These are phyloP conservation scores for Thraustotheca clavata DNA, from an alignment of 352 stramenopile genomes.

Conservation along the genomic window DNA sequence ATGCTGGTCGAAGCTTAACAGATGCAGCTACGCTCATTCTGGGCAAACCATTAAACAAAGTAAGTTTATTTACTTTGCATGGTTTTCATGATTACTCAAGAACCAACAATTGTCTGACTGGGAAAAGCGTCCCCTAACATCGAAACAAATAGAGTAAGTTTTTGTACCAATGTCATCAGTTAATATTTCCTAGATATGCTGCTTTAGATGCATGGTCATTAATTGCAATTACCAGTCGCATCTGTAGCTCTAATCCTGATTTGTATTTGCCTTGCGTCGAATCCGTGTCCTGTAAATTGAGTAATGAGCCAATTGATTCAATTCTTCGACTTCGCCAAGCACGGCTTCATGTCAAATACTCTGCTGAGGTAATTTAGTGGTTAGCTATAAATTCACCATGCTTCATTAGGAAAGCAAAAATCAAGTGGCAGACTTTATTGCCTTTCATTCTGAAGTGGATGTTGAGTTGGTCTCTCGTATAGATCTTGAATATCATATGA, in stretches of 20 bases:
- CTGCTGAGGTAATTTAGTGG: background rate
- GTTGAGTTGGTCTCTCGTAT: background rate
- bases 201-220: slow-evolving; percentile 56
- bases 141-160: slow-evolving; percentile 28
- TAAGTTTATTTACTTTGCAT: background rate
- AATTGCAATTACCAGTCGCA: slow-evolving; percentile 36
- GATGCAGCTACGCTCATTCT: slow-evolving; percentile 2
- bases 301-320: too few species aligned
- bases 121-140: slow-evolving; percentile 33
- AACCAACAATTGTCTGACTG: slow-evolving; percentile 15
- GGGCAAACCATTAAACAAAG: slow-evolving; percentile 12
- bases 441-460: background rate
- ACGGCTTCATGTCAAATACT: background rate
- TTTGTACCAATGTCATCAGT: background rate
- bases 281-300: too few species aligned
- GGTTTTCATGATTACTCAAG: background rate
- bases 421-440: background rate
- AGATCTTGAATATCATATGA: background rate
- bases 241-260: background rate
- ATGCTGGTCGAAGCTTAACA: slow-evolving; percentile 5
- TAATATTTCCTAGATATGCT: slow-evolving; percentile 31
- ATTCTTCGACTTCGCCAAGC: background rate
- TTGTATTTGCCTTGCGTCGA: background rate
- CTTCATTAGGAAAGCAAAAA: background rate
- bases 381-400: background rate